Evolutionary conservation across 106 monocot genomes (phyloP).

Genomic region (Alisma plantagoaquatica): DNA sequence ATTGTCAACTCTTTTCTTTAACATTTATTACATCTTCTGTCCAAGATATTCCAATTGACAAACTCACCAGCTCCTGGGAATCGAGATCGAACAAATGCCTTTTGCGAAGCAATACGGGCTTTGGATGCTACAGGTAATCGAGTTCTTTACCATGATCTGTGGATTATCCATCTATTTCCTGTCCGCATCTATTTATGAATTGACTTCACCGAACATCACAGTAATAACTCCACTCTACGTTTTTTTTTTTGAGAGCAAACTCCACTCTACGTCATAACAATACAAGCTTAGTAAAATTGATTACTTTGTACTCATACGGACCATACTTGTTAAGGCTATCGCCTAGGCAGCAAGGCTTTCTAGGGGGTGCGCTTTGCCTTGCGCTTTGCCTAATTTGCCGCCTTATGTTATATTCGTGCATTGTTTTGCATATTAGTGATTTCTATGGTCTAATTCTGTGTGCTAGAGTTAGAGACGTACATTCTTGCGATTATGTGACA

Average conservation of each 20-base stretch:
- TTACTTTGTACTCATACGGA: too few species aligned
- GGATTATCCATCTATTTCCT: background rate
- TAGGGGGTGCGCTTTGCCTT: too few species aligned
- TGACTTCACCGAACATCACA: background rate
- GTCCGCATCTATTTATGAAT: background rate
- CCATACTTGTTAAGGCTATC: too few species aligned
- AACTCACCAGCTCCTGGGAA: conserved; percentile 36
- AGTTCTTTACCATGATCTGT: background rate
- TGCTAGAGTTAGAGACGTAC: too few species aligned
- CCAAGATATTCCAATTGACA: conserved; percentile 82
- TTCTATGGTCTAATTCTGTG: too few species aligned
- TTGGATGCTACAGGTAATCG: conserved; percentile 99
- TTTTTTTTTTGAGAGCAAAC: background rate
- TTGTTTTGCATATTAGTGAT: too few species aligned
- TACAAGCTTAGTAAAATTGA: background rate
- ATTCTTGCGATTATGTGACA: too few species aligned
- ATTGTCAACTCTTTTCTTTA: conserved; percentile 36
- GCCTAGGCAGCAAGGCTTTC: too few species aligned
- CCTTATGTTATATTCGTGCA: too few species aligned
- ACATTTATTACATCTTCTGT: conserved; percentile 82
- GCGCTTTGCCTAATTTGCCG: too few species aligned
- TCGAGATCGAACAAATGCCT: conserved; percentile 73
- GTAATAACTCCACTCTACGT: background rate
- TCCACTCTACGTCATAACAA: background rate
- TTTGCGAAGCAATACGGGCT: conserved; percentile 95